Evolutionary conservation across 2,329 filamentous ascomycete species (phyloP), one percentile per base, ranked within the genome.

Genomic region (Colletotrichum higginsianum): DNA sequence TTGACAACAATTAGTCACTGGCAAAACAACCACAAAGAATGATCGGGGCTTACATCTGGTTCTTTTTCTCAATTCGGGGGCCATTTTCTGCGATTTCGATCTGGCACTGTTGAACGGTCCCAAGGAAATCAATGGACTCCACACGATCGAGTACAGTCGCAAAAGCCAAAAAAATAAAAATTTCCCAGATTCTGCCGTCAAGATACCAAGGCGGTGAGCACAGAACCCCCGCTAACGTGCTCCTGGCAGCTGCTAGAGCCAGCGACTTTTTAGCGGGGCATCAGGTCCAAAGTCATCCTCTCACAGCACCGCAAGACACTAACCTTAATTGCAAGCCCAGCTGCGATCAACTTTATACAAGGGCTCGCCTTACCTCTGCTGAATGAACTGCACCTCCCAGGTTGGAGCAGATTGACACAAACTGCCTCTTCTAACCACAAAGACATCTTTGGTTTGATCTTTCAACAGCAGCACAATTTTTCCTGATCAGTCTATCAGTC

Each of bases 41-140:
- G 15, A 38, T 1, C 1, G 4, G 3, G 63, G 53, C 67, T 61
- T 73, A 79, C 79, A 73, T 67, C 79, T 81, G 47, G 77, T 80
- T 61, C 78, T 84, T 67, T 78, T 76, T 58, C 83, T 84, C 60
- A 86, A 78, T 79, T 85, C 83, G 74, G 83, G 84, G 46, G 85
- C 83, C 85, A 87, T 87, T 78, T 73, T 75, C 61, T 56, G 49
- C 40, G 56, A 21, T 67, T 70, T 63, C 58, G 67, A 52, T 67
- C 42, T 30, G 50, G 53, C 30, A 46, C 46, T 72, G 42, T 38
- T 52, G 65, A 67, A 67, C 61, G 56, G 52, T 58, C 66, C 60
- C 50, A 66, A 64, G 56, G 50, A 71, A 52, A 61, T 42, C 67
- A 35, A 16, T 35, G 13, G 49, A n/a, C 57, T 53, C 53, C 46